Base-by-base conservation (phyloP, 116 monocot genomes). In the Dioscorea cayenensis region DNA sequence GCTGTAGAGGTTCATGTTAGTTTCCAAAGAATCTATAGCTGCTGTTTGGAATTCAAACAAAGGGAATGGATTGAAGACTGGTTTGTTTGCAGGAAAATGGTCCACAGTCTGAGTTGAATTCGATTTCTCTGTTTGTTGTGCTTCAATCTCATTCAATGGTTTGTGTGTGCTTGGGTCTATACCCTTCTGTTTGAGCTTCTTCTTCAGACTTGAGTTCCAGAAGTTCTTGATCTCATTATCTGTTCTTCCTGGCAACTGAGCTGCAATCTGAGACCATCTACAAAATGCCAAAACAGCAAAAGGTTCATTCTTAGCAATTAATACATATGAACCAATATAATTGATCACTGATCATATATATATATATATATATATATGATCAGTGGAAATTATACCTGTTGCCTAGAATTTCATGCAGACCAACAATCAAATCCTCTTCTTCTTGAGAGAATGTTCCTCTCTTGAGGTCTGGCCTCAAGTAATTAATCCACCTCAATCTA, bases 141-240 rank as follows among this genome's bases (percentile, higher is more conserved):
- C 49, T 32, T 28, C 32, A 19, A 48, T 38, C 14, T 69, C 81
- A 6, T 18, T 68, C 23, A 82, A 21, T n/a, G 77, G 74, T 29
- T 63, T 51, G 77, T 82, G 82, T 20, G 74, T 82, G 58, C 1
- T 51, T 17, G 77, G 77, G 49, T 82, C 77, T n/a, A 77, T 77
- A 18, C 82, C 82, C 36, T 58, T 74, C 18, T 74, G 65, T 59
- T 20, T 50, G 13, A 82, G 77, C 51, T 75, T 82, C 66, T 77
- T 82, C 77, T 77, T 82, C 17, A 82, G n/a, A 19, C 65, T 66
- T 5, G 82, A 74, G 70, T 82, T 83, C 83, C 83, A 83, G 67
- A 78, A 72, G 72, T 83, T 83, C 79, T 79, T 79, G 48, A 79
- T 79, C 69, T 79, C 79, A 17, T 79, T 79, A 11, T 79, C 79